Evolutionary conservation across 2,329 filamentous ascomycete species (phyloP).

Genomic region (Aspergillus brasiliensis): DNA sequence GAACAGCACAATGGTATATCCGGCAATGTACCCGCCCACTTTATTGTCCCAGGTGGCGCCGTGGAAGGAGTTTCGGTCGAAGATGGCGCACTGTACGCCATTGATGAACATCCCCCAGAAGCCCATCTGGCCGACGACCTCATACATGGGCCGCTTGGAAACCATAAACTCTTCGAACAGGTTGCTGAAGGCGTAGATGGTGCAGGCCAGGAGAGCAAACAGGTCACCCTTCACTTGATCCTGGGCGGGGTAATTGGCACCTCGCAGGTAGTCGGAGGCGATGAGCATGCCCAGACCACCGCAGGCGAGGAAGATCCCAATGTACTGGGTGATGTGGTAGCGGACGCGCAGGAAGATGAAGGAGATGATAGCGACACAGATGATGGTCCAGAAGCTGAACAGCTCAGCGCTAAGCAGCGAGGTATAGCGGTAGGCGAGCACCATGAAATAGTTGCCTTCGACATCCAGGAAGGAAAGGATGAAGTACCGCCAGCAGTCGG

Average conservation of each 20-base stretch:
- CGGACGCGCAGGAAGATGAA: slow-evolving; percentile 54
- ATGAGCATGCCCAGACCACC: slow-evolving; percentile 86
- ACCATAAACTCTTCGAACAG: slow-evolving; percentile 94
- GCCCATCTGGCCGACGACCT: slow-evolving; percentile 86
- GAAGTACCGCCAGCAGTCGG: slow-evolving; percentile 89
- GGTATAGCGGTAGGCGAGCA: slow-evolving; percentile 87
- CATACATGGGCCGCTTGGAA: slow-evolving; percentile 80
- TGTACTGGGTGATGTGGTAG: slow-evolving; percentile 81
- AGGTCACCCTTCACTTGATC: slow-evolving; percentile 85
- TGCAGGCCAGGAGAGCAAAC: slow-evolving; percentile 84
- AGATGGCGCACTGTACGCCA: slow-evolving; percentile 84
- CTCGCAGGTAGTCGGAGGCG: slow-evolving; percentile 79
- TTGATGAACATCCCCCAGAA: slow-evolving; percentile 89
- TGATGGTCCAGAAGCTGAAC: slow-evolving; percentile 98
- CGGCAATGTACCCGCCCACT: slow-evolving; percentile 78
- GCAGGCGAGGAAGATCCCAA: slow-evolving; percentile 84
- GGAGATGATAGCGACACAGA: slow-evolving; percentile 82
- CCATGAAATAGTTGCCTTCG: slow-evolving; percentile 95
- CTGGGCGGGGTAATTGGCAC: slow-evolving; percentile 62
- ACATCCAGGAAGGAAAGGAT: slow-evolving; percentile 92
- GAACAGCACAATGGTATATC: slow-evolving; percentile 79
- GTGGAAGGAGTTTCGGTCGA: slow-evolving; percentile 75
- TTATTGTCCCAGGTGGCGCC: slow-evolving; percentile 64
- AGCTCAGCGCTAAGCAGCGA: slow-evolving; percentile 89
- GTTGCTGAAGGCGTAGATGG: slow-evolving; percentile 86